Base-by-base conservation (phyloP, 495 filamentous ascomycete genomes). In the Penicillium psychrofluorescens region DNA sequence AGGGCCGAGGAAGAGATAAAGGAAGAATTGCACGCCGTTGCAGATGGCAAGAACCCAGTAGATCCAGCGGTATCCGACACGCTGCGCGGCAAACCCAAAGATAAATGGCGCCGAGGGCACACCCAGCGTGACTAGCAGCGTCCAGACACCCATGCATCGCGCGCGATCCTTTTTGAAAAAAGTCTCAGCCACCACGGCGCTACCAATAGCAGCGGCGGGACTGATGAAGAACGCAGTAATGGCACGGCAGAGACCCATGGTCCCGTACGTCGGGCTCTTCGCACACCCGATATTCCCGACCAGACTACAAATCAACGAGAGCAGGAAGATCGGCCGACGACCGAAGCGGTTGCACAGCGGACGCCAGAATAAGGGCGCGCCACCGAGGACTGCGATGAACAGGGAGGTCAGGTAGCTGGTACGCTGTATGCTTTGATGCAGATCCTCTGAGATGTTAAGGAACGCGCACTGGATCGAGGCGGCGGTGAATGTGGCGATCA, bases 401-500 rank as follows among this genome's bases (percentile, higher is more conserved):
- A 77, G 49, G 8, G 67, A 70, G 4, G 68, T 75, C 39, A 78
- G 56, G 45, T 80, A 78, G 37, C 67, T 70, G 16, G 67, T 66
- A 10, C 48, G 46, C 40, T 68, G 67, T 7, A 79, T 33, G 14
- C 54, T 51, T n/a, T 71, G 51, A 4, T 55, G 56, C 7, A 75
- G 57, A 7, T 74, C 67, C 8, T 55, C 49, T 14, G 72, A 57
- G 22, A 78, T 72, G n/a, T 58, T 42, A 12, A 61, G 50, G 56
- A 70, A 79, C 29, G 73, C 74, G 1, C 75, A 72, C 35, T 76
- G 75, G 41, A 78, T 76, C 29, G 45, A 58, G 1, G 74, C 68
- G 4, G 77, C 77, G 29, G 61, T 75, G 54, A 80, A 78, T 28
- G 77, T 79, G 14, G 67, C 63, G 71, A 79, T 78, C 43, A 63